Percentiles rank a stretch among this genome's conserved stretches.
Evolutionary conservation across 2,329 filamentous ascomycete species (phyloP).

Genomic region (Cordyceps fumosorosea): DNA sequence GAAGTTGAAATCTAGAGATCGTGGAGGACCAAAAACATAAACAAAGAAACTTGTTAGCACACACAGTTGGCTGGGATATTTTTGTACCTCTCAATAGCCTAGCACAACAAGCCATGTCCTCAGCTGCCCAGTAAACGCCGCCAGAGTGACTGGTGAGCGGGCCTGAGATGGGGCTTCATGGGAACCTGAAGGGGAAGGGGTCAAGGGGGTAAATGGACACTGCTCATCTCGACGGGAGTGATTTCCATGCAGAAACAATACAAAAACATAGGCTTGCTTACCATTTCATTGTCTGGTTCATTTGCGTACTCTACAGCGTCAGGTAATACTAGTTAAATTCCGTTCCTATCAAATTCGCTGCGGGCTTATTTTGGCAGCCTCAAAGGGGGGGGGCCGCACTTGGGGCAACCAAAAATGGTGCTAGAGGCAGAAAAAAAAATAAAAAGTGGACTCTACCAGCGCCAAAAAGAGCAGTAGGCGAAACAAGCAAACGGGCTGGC

Average conservation of each 20-base stretch:
- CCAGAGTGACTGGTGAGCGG: background rate
- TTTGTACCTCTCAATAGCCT: background rate
- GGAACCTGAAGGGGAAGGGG: background rate
- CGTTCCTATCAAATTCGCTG: too few species aligned
- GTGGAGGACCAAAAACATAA: background rate
- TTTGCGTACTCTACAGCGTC: too few species aligned
- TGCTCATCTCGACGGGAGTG: too few species aligned
- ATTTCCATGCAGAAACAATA: too few species aligned
- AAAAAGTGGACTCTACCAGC: constrained; percentile 3
- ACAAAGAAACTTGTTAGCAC: background rate
- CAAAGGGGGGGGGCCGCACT: background rate
- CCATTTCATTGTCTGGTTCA: too few species aligned
- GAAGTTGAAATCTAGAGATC: background rate
- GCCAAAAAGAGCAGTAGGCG: constrained; percentile 7
- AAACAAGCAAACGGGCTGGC: constrained; percentile 13
- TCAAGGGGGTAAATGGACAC: too few species aligned
- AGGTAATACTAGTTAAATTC: too few species aligned
- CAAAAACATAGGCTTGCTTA: too few species aligned
- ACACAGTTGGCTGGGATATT: background rate
- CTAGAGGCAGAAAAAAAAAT: constrained; percentile 4
- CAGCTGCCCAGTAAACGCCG: background rate
- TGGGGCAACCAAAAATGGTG: background rate
- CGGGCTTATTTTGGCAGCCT: too few species aligned
- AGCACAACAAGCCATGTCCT: too few species aligned
- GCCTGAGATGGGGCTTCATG: background rate